Base-by-base conservation (phyloP, 2,329 filamentous ascomycete species). In the Dichotomopilus funicola region DNA sequence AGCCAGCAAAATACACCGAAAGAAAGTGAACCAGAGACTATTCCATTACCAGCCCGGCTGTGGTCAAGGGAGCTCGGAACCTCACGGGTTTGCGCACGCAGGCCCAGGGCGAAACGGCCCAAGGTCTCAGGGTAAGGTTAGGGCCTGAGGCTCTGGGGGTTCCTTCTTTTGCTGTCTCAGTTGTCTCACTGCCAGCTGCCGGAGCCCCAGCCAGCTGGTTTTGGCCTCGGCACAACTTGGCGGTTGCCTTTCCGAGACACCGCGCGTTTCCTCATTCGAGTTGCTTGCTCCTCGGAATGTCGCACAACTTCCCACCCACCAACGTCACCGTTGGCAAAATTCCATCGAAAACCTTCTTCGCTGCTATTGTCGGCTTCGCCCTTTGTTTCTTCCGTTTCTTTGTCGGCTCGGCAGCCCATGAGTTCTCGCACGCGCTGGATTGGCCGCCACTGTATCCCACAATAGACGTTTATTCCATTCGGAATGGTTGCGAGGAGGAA, bases 151-250 rank as follows among this genome's bases (percentile, higher is more conserved):
- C 40, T 6, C 6, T n/a, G 40, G 11, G 40, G 40, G 10, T 42
- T 42, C 40, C 40, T 42, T 42, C 40, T 3, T 13, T 42, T 38
- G 8, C 12, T 12, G 8, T 12, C 8, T 38, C 37, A 9, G 37
- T 12, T 38, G 37, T 38, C 8, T 12, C 12, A 12, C 37, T 33
- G 51, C 51, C 51, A 53, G 51, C 51, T 48, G 51, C 43, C 37
- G 31, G 2, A 38, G 33, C 31, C 45, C 44, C 44, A 45, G 3
- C 37, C 10, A 42, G 3, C 36, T 49, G 44, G 33, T 35, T 12
- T 19, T 40, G 43, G 12, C 19, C 19, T 36, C 5, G 34, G 13
- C 33, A 8, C 5, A 5, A 43, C 34, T n/a, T n/a, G 33, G 48
- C 33, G 19, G 19, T 27, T 19, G 31, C 5, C 40, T 13, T 51